Conservation (phyloP, 495 filamentous ascomycete species). For the Parathielavia hyrcaniae region DNA sequence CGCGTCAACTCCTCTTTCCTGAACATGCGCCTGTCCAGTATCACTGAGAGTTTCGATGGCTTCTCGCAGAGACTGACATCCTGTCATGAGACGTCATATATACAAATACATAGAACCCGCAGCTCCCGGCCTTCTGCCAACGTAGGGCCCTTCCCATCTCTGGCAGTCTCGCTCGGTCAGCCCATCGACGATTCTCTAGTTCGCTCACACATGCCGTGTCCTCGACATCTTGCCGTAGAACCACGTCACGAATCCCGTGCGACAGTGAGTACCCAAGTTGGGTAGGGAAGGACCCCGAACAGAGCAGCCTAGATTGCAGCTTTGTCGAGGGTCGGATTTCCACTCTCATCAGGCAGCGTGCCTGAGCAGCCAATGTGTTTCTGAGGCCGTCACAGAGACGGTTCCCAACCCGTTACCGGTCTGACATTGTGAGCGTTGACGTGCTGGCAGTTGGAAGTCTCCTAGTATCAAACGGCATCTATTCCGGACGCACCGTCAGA, state of each 20-base stretch:
- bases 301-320: no score
- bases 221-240: not conserved
- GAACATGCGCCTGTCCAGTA: not conserved
- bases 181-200: not conserved
- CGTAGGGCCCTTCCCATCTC: no score
- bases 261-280: not conserved
- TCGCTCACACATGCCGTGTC: not conserved
- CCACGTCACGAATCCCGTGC: constrained; percentile 4
- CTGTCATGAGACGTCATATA: no score
- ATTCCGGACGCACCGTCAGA: constrained; percentile 12
- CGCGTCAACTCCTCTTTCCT: not conserved
- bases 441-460: not conserved
- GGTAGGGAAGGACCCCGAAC: not conserved
- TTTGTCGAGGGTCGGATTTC: no score
- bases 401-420: no score
- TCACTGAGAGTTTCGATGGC: not conserved
- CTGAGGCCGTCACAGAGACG: no score
- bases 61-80: not conserved
- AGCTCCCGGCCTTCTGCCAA: no score
- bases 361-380: not conserved
- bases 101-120: no score
- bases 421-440: no score
- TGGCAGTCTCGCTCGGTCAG: not conserved
- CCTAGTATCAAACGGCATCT: not conserved
- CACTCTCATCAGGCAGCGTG: not conserved